phyloP scores from a whole-genome alignment of 495 filamentous ascomycete species.

The Neurospora terricola region DNA sequence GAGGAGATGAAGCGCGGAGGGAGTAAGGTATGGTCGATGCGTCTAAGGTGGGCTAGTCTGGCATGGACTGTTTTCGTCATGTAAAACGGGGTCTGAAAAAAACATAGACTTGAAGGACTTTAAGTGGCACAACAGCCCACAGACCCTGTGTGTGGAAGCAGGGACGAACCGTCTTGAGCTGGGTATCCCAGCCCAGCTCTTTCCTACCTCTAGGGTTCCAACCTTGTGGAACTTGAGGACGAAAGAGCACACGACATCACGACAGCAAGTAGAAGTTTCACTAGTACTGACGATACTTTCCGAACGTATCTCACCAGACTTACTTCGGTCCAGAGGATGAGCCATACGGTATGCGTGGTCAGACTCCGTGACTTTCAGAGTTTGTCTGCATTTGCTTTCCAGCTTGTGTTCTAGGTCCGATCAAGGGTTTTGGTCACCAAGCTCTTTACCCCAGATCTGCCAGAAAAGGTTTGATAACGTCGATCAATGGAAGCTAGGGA shows the following conservation, averaged over 20 bases:
- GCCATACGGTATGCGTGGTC: not conserved
- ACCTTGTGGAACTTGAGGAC: not conserved
- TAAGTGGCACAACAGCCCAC: not conserved
- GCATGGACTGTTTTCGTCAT: not conserved
- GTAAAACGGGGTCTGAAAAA: not conserved
- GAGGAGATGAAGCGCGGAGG: not conserved
- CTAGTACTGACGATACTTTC: not conserved
- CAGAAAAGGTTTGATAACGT: not conserved
- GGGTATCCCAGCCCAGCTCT: not conserved
- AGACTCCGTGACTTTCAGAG: not conserved
- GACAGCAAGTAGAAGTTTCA: not conserved
- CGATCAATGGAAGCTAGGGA: not conserved
- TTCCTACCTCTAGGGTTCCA: not conserved
- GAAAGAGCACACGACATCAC: not conserved
- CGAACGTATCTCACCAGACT: not conserved
- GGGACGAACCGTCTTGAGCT: not conserved
- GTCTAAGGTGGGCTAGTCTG: not conserved
- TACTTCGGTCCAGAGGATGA: not conserved
- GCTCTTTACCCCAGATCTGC: not conserved
- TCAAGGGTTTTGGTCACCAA: not conserved
- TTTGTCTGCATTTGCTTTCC: not conserved
- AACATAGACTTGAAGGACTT: not conserved
- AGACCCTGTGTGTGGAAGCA: not conserved
- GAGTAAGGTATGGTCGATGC: not conserved
- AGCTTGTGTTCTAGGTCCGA: not conserved